Evolutionary conservation across 306 rosid species (phyloP), one percentile per base, ranked within the genome.

Genomic region (Delonix regia): DNA sequence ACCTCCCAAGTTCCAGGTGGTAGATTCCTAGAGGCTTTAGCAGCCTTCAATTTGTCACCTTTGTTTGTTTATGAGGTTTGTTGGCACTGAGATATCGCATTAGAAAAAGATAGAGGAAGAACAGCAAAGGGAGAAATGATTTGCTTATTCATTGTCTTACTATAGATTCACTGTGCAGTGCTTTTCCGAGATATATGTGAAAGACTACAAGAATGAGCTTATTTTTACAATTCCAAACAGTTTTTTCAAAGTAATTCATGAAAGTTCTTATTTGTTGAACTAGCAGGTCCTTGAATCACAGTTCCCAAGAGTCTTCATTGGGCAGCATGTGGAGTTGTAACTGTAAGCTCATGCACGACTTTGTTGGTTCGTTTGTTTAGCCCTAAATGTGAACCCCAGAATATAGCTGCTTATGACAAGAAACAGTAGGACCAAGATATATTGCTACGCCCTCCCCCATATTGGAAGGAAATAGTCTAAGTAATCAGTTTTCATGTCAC

Each of bases 301-400:
- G 67, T 86, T 76, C 97, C 94, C 4, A 87, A 98, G 87, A 91
- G 92, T 71, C 86, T 93, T 74, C 91, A 97, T 12, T 95, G 98
- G 98, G 98, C 89, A 13, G 92, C 96, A 19, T 88, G 98, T 66
- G 98, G 98, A 61, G 98, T 96, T 19, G 87, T 90, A 52, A 80
- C 94, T 19, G 81, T 81, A 7, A 85, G 99, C 83, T 85, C 99
- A 34, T 73, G 97, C 76, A 80, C 97, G 6, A 96, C 97, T 82
- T 86, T 95, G 86, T 83, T 95, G 83, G 99, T 95, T 24, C 89
- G 92, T 8, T 84, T 91, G 69, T 84, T 95, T 76, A 91, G 99
- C 72, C 97, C 99, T 9, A 97, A 95, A 84, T 95, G 99, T 56
- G 99, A 95, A 78, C 98, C 99, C 49, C 99, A 95, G 71, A 95